Evolutionary conservation across 495 filamentous ascomycete genomes (phyloP).

Genomic region (Trypethelium eluteriae): DNA sequence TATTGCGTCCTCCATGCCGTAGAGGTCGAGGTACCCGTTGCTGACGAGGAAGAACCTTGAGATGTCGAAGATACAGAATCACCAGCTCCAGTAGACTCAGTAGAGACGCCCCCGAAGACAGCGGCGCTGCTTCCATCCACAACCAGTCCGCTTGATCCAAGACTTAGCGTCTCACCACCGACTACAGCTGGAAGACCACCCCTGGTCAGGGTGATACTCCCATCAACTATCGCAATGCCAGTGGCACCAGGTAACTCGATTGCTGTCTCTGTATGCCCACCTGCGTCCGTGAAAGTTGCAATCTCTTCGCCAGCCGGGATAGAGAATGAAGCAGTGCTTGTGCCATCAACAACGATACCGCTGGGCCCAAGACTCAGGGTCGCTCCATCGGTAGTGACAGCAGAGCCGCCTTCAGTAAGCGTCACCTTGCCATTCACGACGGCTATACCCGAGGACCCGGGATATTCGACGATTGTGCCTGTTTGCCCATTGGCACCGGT

Average conservation of each 20-base stretch:
- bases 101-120: background rate
- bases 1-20: background rate
- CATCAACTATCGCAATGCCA: background rate
- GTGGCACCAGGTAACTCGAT: background rate
- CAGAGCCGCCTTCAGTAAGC: constrained; percentile 2
- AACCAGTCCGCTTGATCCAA: background rate
- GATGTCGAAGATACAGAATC: background rate
- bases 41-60: background rate
- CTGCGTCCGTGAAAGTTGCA: background rate
- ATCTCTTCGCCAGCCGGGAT: background rate
- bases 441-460: background rate
- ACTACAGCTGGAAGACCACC: background rate
- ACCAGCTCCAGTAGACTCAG: background rate
- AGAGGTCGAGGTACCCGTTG: background rate
- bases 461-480: background rate
- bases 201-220: background rate
- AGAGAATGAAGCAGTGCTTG: background rate
- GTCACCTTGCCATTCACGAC: constrained; percentile 1
- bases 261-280: background rate
- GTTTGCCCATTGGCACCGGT: background rate
- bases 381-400: background rate
- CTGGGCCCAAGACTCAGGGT: constrained; percentile 6
- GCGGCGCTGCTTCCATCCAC: background rate
- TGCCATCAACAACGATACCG: background rate
- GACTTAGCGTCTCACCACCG: background rate